Percentiles rank a stretch among this genome's conserved stretches.
These are phyloP conservation scores for Crithidia fasciculata DNA, from an alignment of 208 protist genomes.

Conservation along the genomic window DNA sequence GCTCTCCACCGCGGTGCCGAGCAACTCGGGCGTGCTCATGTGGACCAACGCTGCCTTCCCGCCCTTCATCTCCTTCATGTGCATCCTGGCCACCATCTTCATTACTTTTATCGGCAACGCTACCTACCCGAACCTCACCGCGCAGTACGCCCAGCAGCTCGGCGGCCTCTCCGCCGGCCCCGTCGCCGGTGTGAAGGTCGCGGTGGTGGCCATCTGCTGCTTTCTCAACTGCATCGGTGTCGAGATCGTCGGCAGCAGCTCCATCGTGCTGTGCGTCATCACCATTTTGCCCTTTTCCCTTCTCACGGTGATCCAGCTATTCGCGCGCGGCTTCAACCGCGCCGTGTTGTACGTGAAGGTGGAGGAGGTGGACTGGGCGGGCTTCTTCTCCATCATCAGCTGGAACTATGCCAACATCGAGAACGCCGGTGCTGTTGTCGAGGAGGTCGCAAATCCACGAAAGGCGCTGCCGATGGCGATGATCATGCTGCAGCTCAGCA, in stretches of 20 bases:
- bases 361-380: conserved; percentile 62
- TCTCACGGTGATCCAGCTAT: conserved; percentile 73
- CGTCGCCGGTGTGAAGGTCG: conserved; percentile 67
- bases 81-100: conserved; percentile 75
- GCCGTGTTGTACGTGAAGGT: conserved; percentile 68
- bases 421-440: conserved; percentile 79
- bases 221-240: conserved; percentile 77
- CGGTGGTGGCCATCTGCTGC: conserved; percentile 64
- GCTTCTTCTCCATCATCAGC: conserved; percentile 85
- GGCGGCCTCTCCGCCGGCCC: conserved; percentile 35
- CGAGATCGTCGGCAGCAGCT: conserved; percentile 74
- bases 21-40: conserved; percentile 89
- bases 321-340: conserved; percentile 68
- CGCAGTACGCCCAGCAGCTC: conserved; percentile 70
- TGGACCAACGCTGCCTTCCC: conserved; percentile 85
- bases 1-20: conserved; percentile 81
- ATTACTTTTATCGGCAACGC: conserved; percentile 88
- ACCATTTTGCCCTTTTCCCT: conserved; percentile 75
- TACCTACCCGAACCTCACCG: conserved; percentile 77
- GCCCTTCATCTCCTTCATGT: conserved; percentile 76
- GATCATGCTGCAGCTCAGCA: conserved; percentile 74
- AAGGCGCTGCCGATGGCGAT: conserved; percentile 60
- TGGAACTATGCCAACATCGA: conserved; percentile 92
- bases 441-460: conserved; percentile 77
- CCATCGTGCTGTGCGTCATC: conserved; percentile 65